Evolutionary conservation across 257 asterid genomes (phyloP).

Genomic region (Salvia miltiorrhiza): DNA sequence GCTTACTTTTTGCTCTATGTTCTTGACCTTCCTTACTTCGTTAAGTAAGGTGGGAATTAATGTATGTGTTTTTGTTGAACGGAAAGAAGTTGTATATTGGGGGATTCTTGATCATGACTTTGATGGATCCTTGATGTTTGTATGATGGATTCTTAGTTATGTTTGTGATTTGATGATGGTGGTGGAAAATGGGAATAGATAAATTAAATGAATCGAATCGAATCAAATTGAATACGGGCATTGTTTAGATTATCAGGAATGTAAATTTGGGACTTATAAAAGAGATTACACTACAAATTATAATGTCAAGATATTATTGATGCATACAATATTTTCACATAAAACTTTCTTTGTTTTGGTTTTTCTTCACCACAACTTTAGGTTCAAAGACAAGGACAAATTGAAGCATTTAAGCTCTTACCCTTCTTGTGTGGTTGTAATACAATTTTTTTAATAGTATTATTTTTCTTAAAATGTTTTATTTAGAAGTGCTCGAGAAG

Average conservation of each 20-base stretch:
- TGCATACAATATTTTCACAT: too few relatives aligned
- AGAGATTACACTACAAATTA: too few relatives aligned
- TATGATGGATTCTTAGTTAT: neutral
- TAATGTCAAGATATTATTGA: too few relatives aligned
- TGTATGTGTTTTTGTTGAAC: neutral
- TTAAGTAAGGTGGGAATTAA: constrained; percentile 36
- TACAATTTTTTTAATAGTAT: too few relatives aligned
- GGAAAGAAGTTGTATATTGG: constrained; percentile 7
- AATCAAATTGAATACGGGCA: neutral
- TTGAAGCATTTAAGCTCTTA: neutral
- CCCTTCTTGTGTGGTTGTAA: neutral
- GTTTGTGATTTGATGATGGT: neutral
- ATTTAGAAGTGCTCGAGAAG: too few relatives aligned
- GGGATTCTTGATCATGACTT: neutral
- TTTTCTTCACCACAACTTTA: neutral
- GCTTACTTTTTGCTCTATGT: constrained; percentile 86
- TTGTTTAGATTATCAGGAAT: neutral
- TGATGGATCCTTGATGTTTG: neutral
- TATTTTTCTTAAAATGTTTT: too few relatives aligned
- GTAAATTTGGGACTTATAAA: too few relatives aligned
- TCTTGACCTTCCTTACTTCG: constrained; percentile 84
- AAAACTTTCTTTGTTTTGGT: too few relatives aligned
- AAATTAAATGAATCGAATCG: neutral
- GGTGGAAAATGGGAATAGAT: neutral
- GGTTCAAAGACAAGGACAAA: neutral